These are phyloP conservation scores for Sugiyamaella smithiae DNA, from an alignment of 805 yeast species.

Conservation along the genomic window DNA sequence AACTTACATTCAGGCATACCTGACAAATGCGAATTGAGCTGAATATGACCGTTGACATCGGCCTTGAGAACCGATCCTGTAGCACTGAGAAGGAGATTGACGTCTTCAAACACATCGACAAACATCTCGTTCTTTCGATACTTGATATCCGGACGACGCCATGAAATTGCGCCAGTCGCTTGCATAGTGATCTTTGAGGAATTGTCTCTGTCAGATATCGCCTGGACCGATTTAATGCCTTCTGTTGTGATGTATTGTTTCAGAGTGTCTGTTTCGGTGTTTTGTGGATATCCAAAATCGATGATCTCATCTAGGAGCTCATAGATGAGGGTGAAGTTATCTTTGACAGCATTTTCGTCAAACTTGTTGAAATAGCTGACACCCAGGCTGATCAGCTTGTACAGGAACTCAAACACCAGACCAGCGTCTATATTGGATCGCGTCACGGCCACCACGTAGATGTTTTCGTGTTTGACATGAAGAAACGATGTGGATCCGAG, in stretches of 20 bases:
- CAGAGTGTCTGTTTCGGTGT: constrained; percentile 50
- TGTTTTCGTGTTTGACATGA: constrained; percentile 56
- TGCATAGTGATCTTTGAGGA: constrained; percentile 34
- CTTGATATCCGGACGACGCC: constrained; percentile 70
- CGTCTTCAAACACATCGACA: constrained; percentile 70
- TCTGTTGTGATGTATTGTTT: constrained; percentile 38
- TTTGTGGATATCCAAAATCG: constrained; percentile 76
- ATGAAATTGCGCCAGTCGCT: constrained; percentile 49
- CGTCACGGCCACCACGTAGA: constrained; percentile 88
- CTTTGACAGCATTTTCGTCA: constrained; percentile 52
- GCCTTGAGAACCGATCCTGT: constrained; percentile 58
- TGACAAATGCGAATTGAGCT: constrained; percentile 65
- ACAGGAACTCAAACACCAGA: constrained; percentile 72
- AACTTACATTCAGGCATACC: constrained; percentile 85
- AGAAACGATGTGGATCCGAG: constrained; percentile 90
- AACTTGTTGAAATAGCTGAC: constrained; percentile 41
- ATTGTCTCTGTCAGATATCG: constrained; percentile 13
- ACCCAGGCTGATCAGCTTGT: constrained; percentile 56
- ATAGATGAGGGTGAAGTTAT: constrained; percentile 66
- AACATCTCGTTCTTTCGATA: constrained; percentile 80
- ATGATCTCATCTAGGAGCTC: constrained; percentile 74
- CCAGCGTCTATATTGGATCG: constrained; percentile 86
- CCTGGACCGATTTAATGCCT: constrained; percentile 21
- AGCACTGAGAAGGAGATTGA: constrained; percentile 65
- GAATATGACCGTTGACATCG: constrained; percentile 72